These are phyloP conservation scores for Aspergillus puulaauensis DNA, from an alignment of 2,329 filamentous ascomycete species.

Conservation along the genomic window DNA sequence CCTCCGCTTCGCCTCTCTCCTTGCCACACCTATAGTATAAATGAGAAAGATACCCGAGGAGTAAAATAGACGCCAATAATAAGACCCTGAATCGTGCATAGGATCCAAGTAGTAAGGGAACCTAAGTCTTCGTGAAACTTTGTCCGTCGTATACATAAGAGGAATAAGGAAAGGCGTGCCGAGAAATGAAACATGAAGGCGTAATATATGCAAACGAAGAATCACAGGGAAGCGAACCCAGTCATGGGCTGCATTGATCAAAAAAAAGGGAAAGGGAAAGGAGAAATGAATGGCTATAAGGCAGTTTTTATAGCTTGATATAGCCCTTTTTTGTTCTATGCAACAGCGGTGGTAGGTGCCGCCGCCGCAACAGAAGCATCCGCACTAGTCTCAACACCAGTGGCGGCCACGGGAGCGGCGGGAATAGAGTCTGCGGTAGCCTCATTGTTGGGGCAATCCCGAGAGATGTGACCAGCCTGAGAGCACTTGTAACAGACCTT, in stretches of 20 bases:
- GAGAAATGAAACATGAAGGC: slow-evolving; percentile 26
- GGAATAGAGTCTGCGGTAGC: slow-evolving; percentile 34
- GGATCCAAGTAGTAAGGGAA: slow-evolving; percentile 34
- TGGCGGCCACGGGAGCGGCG: slow-evolving; percentile 27
- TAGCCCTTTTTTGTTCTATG: slow-evolving; percentile 31
- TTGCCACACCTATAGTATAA: slow-evolving; percentile 33
- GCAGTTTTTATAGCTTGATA: slow-evolving; percentile 14
- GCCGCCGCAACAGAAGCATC: slow-evolving; percentile 33
- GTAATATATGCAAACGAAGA: slow-evolving; percentile 43
- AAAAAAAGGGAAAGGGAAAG: slow-evolving; percentile 21
- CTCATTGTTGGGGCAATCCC: slow-evolving; percentile 83
- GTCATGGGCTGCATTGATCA: slow-evolving; percentile 27
- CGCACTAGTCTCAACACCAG: slow-evolving; percentile 42
- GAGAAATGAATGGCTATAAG: slow-evolving; percentile 10
- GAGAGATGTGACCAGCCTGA: slow-evolving; percentile 92
- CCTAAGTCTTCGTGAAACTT: slow-evolving; percentile 41
- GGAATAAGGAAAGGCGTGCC: slow-evolving; percentile 27
- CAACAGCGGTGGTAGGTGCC: slow-evolving; percentile 44
- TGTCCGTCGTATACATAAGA: slow-evolving; percentile 45
- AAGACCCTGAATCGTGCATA: slow-evolving; percentile 36
- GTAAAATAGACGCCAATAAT: slow-evolving; percentile 45
- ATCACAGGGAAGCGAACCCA: slow-evolving; percentile 23
- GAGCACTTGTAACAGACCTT: slow-evolving; percentile 99
- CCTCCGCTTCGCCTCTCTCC: slow-evolving; percentile 33
- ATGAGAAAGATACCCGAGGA: slow-evolving; percentile 36